A percentile compares a stretch with the other conserved stretches of the same genome.
Conservation (phyloP, 176 grass and related monocot species). For the Bonia amplexicaulis region DNA sequence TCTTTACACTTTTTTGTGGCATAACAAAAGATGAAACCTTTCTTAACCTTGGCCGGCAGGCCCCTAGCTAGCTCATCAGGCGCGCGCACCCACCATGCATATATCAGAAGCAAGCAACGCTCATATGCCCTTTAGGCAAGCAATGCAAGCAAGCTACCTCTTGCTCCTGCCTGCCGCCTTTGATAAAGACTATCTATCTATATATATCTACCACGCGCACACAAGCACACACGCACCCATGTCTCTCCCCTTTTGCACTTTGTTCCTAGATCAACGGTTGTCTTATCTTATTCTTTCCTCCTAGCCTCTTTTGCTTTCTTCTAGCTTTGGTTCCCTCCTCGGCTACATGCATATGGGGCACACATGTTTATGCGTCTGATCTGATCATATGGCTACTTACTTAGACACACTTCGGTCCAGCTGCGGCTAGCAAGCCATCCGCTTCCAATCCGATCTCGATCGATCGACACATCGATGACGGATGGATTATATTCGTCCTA, state of each 20-base stretch:
- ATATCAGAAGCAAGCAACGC: conserved; percentile 18
- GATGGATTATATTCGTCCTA: conserved; percentile 45
- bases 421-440: neutral
- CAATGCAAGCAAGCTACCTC: conserved; percentile 28
- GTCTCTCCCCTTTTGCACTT: conserved; percentile 49
- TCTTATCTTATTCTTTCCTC: conserved; percentile 52
- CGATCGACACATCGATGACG: neutral
- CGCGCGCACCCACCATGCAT: neutral
- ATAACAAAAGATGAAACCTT: conserved; percentile 51
- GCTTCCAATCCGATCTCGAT: neutral
- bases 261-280: conserved; percentile 48
- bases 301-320: conserved; percentile 34
- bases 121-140: conserved; percentile 32
- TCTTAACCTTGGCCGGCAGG: conserved; percentile 28
- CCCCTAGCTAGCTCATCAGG: conserved; percentile 1
- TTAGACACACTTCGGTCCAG: neutral
- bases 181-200: conserved; percentile 51
- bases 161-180: conserved; percentile 35
- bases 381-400: conserved; percentile 8
- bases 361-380: conserved; percentile 4
- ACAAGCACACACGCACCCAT: conserved; percentile 40
- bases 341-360: conserved; percentile 7
- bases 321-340: conserved; percentile 9
- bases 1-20: conserved; percentile 34
- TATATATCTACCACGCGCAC: conserved; percentile 18